A percentile compares a stretch with the other conserved stretches of the same genome.
Conservation (phyloP, 2,329 filamentous ascomycete species). For the Botrytis medusae region DNA sequence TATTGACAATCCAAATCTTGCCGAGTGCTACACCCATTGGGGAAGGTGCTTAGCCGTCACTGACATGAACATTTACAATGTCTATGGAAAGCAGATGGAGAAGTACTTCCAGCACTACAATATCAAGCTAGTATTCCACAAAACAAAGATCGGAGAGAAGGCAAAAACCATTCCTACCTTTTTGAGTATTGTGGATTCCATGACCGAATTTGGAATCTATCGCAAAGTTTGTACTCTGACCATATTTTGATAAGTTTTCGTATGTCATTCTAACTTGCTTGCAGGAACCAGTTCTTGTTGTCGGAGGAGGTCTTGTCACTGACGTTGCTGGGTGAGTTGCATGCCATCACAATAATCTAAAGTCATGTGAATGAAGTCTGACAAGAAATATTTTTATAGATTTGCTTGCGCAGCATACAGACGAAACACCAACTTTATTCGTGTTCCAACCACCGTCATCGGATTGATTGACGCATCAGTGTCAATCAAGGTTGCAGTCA, state of each 20-base stretch:
- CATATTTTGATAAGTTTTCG: neutral
- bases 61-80: constrained; percentile 67
- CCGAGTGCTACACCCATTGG: constrained; percentile 65
- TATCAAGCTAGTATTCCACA: constrained; percentile 63
- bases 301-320: constrained; percentile 69
- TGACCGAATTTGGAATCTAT: constrained; percentile 71
- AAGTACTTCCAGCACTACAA: constrained; percentile 65
- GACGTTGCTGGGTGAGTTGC: constrained; percentile 67
- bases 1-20: constrained; percentile 57
- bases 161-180: constrained; percentile 72
- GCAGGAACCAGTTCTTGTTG: constrained; percentile 63
- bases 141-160: constrained; percentile 74
- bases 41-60: constrained; percentile 66
- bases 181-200: constrained; percentile 68
- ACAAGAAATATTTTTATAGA: constrained; percentile 43
- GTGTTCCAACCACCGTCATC: constrained; percentile 72
- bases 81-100: constrained; percentile 66
- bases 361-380: constrained; percentile 22
- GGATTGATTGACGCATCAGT: constrained; percentile 74
- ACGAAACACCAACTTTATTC: constrained; percentile 71
- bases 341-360: constrained; percentile 20
- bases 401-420: constrained; percentile 72
- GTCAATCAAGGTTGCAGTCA: constrained; percentile 76
- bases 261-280: constrained; percentile 21
- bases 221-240: constrained; percentile 50